Evolutionary conservation across 1,284 basidiomycete species (phyloP), one percentile per base, ranked within the genome.

Genomic region (Leucoagaricus sp.): DNA sequence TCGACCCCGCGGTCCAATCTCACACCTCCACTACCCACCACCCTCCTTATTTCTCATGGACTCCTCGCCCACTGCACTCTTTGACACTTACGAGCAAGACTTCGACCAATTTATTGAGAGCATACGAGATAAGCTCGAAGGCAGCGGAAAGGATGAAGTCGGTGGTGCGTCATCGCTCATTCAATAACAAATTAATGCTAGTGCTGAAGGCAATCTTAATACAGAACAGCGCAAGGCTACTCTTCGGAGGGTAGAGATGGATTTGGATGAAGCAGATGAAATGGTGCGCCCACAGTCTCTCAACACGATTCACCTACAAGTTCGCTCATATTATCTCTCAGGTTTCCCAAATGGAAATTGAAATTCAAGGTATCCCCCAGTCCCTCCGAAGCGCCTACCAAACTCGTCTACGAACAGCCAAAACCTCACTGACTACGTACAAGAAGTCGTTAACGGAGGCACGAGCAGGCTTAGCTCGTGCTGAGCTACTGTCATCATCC

Each of bases 341-440:
- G 94, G 84, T 97, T 62, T 94, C 93, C 33, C 97, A 99, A 83
- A 98, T 99, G 96, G 96, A 98, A 74, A 91, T 99, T 60, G 97
- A 99, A 76, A 89, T 97, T n/a, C 94, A 96, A 67, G 91, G 92
- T 10, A 96, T 98, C 70, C 95, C 96, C 0, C 87, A 92, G 66
- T 90, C 90, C 29, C 80, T 95, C 63, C 84, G 88, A 48, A 73
- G 84, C 0, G 83, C 85, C 58, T 94, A 94, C 71, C 85, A 89
- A 56, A 69, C 81, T 23, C 86, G 93, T 60, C 83, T 96, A 49
- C 79, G 83, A 54, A 75, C 82, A 9, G 85, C 90, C 60, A 94
- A 94, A 70, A 69, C 80, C 2, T 86, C 88, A 52, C 78, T 98
- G 6, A 75, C 84, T 33, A 81, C 80, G 61, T 87, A 85, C 75